A percentile compares a stretch with the other conserved stretches of the same genome.
phyloP scores from a whole-genome alignment of 2,329 filamentous ascomycete genomes.

The Cyanodermella asteris region DNA sequence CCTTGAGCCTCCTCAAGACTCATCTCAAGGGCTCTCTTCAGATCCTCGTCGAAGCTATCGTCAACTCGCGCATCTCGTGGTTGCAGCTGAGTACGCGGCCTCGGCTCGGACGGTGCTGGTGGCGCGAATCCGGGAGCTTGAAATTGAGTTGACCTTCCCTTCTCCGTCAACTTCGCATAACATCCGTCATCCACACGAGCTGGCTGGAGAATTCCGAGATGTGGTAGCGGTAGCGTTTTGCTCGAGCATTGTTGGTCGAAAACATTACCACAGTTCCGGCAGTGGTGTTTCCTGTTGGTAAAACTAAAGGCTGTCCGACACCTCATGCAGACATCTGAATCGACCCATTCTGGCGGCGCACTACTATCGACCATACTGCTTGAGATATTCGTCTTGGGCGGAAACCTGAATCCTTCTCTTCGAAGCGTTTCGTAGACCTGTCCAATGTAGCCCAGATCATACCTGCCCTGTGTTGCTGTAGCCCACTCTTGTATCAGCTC shows the following conservation, averaged over 20 bases:
- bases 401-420: slow-evolving; percentile 70
- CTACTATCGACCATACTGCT: slow-evolving; percentile 96
- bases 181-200: slow-evolving; percentile 94
- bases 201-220: slow-evolving; percentile 74
- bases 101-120: slow-evolving; percentile 27
- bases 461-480: slow-evolving; percentile 62
- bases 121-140: no score
- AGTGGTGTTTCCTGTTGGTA: slow-evolving; percentile 96
- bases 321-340: slow-evolving; percentile 97
- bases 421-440: slow-evolving; percentile 72
- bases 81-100: slow-evolving; percentile 61
- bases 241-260: slow-evolving; percentile 90
- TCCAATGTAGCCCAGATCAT: slow-evolving; percentile 65
- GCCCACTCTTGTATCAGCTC: slow-evolving; percentile 91
- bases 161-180: slow-evolving; percentile 70
- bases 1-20: slow-evolving; percentile 81
- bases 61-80: slow-evolving; percentile 74
- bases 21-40: slow-evolving; percentile 88
- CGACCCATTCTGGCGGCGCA: slow-evolving; percentile 92
- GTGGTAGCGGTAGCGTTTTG: slow-evolving; percentile 71
- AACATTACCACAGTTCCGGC: slow-evolving; percentile 90
- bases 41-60: slow-evolving; percentile 79
- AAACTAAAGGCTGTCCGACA: slow-evolving; percentile 91
- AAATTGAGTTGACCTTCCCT: slow-evolving; percentile 25
- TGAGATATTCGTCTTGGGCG: slow-evolving; percentile 65